Evolutionary conservation across 352 stramenopile genomes (phyloP).

Genomic region (Globisporangium abappressorium): DNA sequence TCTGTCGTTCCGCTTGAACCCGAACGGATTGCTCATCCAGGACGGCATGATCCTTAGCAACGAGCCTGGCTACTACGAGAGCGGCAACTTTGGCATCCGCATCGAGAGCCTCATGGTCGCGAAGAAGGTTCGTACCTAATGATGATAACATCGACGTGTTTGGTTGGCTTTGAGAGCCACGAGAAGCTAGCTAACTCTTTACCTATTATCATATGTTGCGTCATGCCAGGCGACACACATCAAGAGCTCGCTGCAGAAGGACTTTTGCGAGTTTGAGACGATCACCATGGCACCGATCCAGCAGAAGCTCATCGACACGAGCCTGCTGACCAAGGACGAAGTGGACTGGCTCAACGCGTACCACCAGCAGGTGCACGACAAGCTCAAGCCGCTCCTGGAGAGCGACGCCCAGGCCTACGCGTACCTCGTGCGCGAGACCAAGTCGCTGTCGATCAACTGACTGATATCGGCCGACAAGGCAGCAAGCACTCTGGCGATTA

Average conservation of each 20-base stretch:
- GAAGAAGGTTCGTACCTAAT: slow-evolving; percentile 73
- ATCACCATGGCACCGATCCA: slow-evolving; percentile 99
- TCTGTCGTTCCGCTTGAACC: slow-evolving; percentile 83
- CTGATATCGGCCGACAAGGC: background rate
- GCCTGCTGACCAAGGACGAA: slow-evolving; percentile 90
- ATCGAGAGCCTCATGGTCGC: slow-evolving; percentile 98
- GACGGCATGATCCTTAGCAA: slow-evolving; percentile 98
- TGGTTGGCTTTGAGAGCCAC: background rate
- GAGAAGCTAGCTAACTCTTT: background rate
- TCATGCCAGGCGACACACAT: slow-evolving; percentile 45
- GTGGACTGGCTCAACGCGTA: slow-evolving; percentile 95
- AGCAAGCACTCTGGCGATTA: slow-evolving; percentile 3
- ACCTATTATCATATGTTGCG: background rate
- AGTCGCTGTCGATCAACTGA: slow-evolving; percentile 38
- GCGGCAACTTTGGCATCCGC: slow-evolving; percentile 97
- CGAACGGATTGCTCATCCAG: slow-evolving; percentile 76
- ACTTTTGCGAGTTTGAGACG: slow-evolving; percentile 96
- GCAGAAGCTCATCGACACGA: slow-evolving; percentile 94
- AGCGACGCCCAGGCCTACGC: slow-evolving; percentile 56
- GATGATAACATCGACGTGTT: background rate
- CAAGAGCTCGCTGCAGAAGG: slow-evolving; percentile 62
- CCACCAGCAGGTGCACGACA: slow-evolving; percentile 90
- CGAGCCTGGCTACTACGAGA: slow-evolving; percentile 98
- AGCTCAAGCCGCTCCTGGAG: slow-evolving; percentile 88
- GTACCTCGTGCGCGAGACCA: slow-evolving; percentile 79